Evolutionary conservation across 768 basidiomycete genomes (phyloP).

Genomic region (Mycena chlorophos): DNA sequence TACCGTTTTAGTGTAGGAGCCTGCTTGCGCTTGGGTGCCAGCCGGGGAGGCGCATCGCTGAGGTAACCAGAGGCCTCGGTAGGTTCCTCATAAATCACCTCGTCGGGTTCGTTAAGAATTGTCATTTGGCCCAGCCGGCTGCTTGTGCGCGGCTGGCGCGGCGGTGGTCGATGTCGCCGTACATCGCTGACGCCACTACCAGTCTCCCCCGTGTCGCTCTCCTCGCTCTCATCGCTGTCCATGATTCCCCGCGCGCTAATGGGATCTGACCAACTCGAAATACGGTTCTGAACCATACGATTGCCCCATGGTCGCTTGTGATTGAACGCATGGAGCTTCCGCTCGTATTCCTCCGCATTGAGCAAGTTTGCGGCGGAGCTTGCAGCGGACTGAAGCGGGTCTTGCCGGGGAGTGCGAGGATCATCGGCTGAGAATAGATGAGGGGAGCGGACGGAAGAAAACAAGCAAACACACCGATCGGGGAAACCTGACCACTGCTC

Average conservation of each 20-base stretch:
- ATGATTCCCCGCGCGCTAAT: slow-evolving; percentile 40
- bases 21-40: slow-evolving; percentile 16
- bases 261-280: slow-evolving; percentile 59
- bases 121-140: slow-evolving; percentile 8
- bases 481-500: slow-evolving; percentile 81
- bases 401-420: slow-evolving; percentile 20
- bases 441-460: neutral
- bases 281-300: slow-evolving; percentile 38
- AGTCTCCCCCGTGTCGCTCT: slow-evolving; percentile 22
- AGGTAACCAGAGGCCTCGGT: slow-evolving; percentile 16
- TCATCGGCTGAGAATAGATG: slow-evolving; percentile 9
- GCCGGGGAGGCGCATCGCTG: slow-evolving; percentile 14
- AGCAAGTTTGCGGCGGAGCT: slow-evolving; percentile 30
- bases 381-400: slow-evolving; percentile 22
- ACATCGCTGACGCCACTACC: slow-evolving; percentile 3
- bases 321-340: slow-evolving; percentile 38
- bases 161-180: neutral
- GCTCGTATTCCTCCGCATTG: slow-evolving; percentile 34
- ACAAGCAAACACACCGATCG: slow-evolving; percentile 46
- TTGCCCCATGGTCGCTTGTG: slow-evolving; percentile 42
- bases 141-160: slow-evolving; percentile 4
- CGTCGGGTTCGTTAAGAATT: slow-evolving; percentile 9
- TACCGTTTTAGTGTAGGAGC: slow-evolving; percentile 32
- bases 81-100: slow-evolving; percentile 14
- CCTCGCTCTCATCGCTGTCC: slow-evolving; percentile 33